Evolutionary conservation across 495 filamentous ascomycete species (phyloP).

Genomic region (Corynascus novoguineensis): DNA sequence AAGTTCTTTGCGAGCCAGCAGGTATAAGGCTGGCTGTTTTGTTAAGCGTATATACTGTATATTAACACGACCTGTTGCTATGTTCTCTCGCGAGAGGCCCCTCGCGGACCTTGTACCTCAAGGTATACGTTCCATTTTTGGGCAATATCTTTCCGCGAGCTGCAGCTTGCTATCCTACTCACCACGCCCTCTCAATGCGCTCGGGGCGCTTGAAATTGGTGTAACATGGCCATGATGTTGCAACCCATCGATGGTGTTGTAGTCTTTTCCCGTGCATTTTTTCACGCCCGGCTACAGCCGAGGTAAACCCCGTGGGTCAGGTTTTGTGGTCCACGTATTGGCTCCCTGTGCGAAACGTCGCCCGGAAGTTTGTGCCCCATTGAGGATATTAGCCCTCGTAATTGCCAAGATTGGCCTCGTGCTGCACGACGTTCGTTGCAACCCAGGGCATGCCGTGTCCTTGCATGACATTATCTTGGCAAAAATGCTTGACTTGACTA

Average conservation of each 20-base stretch:
- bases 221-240: too few relatives aligned
- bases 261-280: too few relatives aligned
- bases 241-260: too few relatives aligned
- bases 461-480: slow-evolving; percentile 1
- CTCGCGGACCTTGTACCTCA: too few relatives aligned
- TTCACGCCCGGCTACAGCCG: background rate
- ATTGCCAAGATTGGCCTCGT: slow-evolving; percentile 4
- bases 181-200: too few relatives aligned
- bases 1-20: slow-evolving; percentile 72
- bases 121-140: too few relatives aligned
- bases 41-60: background rate
- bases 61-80: background rate
- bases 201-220: too few relatives aligned
- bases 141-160: too few relatives aligned
- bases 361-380: background rate
- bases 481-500: slow-evolving; percentile 8
- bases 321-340: background rate
- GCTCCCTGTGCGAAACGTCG: background rate
- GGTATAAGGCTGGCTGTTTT: background rate
- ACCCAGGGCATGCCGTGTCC: background rate
- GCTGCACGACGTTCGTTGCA: background rate
- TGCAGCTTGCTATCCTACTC: too few relatives aligned
- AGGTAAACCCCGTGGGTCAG: background rate
- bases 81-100: too few relatives aligned
- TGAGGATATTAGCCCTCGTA: background rate